Percentiles rank a stretch among this genome's conserved stretches.
phyloP scores from a whole-genome alignment of 176 grass and related monocot genomes.

The Zea mays region Zm-B73-REFERENCE-NAM-5.0 NC_050097.1:5933501-5934000 shows the following conservation, averaged over 20 bases:
- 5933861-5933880: not conserved
- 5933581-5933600: constrained; percentile 6
- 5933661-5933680: not conserved
- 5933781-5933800: constrained; percentile 22
- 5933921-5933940: too few species aligned
- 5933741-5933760: too few species aligned
- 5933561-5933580: constrained; percentile 14
- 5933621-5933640: constrained; percentile 10
- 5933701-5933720: not conserved
- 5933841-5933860: not conserved
- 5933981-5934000: too few species aligned
- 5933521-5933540: constrained; percentile 17
- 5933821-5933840: constrained; percentile 19
- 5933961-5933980: not conserved
- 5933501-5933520: constrained; percentile 29
- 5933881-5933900: not conserved
- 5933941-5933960: constrained; percentile 12
- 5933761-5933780: constrained; percentile 32
- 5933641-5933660: too few species aligned
- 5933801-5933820: constrained; percentile 5
- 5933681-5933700: not conserved
- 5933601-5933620: not conserved
- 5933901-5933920: too few species aligned
- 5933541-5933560: constrained; percentile 43
- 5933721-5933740: not conserved